Evolutionary conservation across 352 stramenopile species (phyloP).

Genomic region (Globisporangium acanthophoron): DNA sequence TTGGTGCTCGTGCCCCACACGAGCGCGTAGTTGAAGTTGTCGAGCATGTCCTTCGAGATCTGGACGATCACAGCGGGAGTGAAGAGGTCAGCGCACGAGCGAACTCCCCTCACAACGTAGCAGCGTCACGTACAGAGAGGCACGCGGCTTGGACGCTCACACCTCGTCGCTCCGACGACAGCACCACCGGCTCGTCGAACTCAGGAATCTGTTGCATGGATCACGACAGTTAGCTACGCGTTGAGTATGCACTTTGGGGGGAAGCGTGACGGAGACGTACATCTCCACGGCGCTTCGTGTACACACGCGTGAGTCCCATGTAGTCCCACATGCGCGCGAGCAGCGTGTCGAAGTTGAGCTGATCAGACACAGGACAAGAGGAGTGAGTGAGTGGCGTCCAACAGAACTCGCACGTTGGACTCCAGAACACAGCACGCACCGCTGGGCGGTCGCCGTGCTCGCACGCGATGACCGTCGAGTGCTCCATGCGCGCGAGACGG

Average conservation of each 20-base stretch:
- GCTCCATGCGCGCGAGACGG: constrained; percentile 91
- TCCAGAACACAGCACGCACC: constrained; percentile 23
- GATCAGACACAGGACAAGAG: constrained; percentile 14
- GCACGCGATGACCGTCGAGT: constrained; percentile 96
- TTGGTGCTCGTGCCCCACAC: constrained; percentile 98
- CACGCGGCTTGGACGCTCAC: constrained; percentile 76
- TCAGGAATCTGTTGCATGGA: constrained; percentile 33
- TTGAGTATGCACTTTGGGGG: neutral
- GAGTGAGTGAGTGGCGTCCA: neutral
- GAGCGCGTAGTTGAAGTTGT: constrained; percentile 97
- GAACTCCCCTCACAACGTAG: neutral
- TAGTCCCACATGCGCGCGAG: constrained; percentile 89
- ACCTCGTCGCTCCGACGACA: constrained; percentile 81
- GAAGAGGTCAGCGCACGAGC: neutral
- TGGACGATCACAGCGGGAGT: constrained; percentile 14
- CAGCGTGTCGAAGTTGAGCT: constrained; percentile 96
- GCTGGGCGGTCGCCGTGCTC: constrained; percentile 67
- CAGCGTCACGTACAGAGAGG: constrained; percentile 54
- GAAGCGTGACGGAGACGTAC: constrained; percentile 15
- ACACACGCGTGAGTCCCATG: constrained; percentile 86
- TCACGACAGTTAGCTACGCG: neutral
- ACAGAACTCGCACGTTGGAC: neutral
- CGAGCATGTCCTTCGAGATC: constrained; percentile 90
- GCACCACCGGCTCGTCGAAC: constrained; percentile 78
- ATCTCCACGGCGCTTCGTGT: constrained; percentile 86